A percentile compares a stretch with the other conserved stretches of the same genome.
Evolutionary conservation across 352 stramenopile species (phyloP).

Genomic region (Phytophthora tentaculata): DNA sequence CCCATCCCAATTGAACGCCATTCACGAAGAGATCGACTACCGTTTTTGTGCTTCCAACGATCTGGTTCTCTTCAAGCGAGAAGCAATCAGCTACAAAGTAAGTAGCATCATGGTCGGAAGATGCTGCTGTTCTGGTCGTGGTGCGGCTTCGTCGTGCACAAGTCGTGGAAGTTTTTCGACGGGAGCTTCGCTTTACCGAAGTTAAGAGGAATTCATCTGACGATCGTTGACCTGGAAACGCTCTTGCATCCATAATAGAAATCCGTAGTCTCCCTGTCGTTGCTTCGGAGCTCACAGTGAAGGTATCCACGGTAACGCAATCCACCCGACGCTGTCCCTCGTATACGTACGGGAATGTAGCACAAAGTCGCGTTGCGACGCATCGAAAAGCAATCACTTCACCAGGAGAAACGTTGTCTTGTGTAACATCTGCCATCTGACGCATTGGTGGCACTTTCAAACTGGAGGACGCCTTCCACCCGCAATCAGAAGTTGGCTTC

Average conservation of each 20-base stretch:
- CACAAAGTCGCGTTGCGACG: constrained; percentile 61
- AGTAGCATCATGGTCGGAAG: constrained; percentile 1
- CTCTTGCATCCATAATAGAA: constrained; percentile 41
- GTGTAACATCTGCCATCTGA: constrained; percentile 42
- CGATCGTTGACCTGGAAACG: constrained; percentile 33
- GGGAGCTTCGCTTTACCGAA: constrained; percentile 8
- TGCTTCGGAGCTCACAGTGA: constrained; percentile 70
- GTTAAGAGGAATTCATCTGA: constrained; percentile 9
- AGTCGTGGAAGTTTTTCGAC: constrained; percentile 23
- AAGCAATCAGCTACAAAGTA: constrained; percentile 69
- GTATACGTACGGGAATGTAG: constrained; percentile 53
- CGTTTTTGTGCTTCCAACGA: constrained; percentile 45
- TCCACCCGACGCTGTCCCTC: constrained; percentile 42
- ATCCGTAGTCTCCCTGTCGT: constrained; percentile 61
- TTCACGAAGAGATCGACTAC: constrained; percentile 79
- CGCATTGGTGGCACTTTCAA: constrained; percentile 47
- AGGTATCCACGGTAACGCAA: constrained; percentile 66
- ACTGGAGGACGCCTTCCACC: constrained; percentile 13
- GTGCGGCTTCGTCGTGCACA: constrained; percentile 12
- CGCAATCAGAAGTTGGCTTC: not conserved
- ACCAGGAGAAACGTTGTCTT: constrained; percentile 40
- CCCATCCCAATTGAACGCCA: constrained; percentile 53
- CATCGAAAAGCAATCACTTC: constrained; percentile 71
- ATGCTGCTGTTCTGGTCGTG: not conserved
- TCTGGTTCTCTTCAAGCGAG: constrained; percentile 71